phyloP scores from a whole-genome alignment of 2,329 filamentous ascomycete genomes.

The Pseudogymnoascus sp. region DNA sequence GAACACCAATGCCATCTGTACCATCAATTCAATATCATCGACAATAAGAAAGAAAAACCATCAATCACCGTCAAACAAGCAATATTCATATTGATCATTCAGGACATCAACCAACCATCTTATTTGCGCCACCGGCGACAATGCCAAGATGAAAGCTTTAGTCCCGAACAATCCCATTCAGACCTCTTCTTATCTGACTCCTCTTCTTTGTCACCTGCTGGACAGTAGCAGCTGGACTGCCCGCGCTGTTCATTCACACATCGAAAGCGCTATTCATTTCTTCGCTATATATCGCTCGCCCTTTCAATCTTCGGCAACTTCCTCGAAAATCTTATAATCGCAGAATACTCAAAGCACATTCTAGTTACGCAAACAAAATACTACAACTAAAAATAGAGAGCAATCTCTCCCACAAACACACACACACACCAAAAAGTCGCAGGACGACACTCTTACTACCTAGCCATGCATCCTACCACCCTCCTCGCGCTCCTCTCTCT shows the following conservation, averaged over 20 bases:
- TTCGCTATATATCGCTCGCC: conserved; percentile 1
- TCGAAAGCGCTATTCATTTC: conserved; percentile 3
- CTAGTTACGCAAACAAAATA: neutral
- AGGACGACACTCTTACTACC: neutral
- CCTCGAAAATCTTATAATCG: neutral
- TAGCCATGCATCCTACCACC: neutral
- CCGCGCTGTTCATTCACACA: neutral
- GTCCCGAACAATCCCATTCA: conserved; percentile 4
- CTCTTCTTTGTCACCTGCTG: conserved; percentile 2
- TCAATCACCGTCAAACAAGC: neutral
- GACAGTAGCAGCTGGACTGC: conserved; percentile 7
- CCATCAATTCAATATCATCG: neutral
- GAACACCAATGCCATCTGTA: neutral
- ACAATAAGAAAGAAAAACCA: neutral
- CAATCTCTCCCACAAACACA: neutral
- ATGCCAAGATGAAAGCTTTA: conserved; percentile 8
- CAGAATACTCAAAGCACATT: neutral
- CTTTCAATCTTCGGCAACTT: neutral
- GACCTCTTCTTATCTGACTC: conserved; percentile 2
- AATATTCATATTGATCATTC: neutral
- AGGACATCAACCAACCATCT: neutral
- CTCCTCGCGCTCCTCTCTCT: neutral
- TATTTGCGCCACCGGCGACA: neutral
- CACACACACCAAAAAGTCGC: neutral
- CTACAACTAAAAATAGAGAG: neutral